phyloP scores from a whole-genome alignment of 495 filamentous ascomycete genomes.

The Letharia columbiana region DNA sequence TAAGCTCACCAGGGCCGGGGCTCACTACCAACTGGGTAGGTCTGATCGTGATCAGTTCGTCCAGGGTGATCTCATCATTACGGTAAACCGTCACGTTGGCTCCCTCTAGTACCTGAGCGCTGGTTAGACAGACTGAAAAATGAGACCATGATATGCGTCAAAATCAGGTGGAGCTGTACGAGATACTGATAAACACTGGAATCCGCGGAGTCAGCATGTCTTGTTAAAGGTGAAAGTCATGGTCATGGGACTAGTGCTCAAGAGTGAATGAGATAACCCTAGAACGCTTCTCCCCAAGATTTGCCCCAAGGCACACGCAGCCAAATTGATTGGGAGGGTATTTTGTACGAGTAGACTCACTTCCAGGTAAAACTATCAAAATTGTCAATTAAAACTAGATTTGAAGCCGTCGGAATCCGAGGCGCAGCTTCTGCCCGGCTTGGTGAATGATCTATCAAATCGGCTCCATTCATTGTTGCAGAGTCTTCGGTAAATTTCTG shows the following conservation, averaged over 20 bases:
- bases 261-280: slow-evolving; percentile 37
- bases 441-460: slow-evolving; percentile 77
- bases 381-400: slow-evolving; percentile 95
- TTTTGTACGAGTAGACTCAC: background rate
- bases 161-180: background rate
- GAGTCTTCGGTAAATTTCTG: background rate
- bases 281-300: slow-evolving; percentile 42
- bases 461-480: slow-evolving; percentile 37
- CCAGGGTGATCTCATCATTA: slow-evolving; percentile 82
- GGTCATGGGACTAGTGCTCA: background rate
- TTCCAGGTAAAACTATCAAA: slow-evolving; percentile 74
- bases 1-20: slow-evolving; percentile 64
- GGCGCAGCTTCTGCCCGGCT: slow-evolving; percentile 64
- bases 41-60: slow-evolving; percentile 69
- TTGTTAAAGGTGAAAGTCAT: background rate
- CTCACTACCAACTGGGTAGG: slow-evolving; percentile 93
- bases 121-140: background rate
- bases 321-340: background rate
- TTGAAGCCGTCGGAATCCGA: slow-evolving; percentile 65
- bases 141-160: background rate
- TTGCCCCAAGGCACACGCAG: no score
- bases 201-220: background rate
- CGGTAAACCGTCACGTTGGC: slow-evolving; percentile 80
- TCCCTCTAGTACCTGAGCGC: slow-evolving; percentile 62
- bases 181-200: slow-evolving; percentile 99